Percentiles rank a stretch among this genome's conserved stretches.
Evolutionary conservation across 805 yeast genomes (phyloP).

Genomic region (Saccharomycopsis fermentans): DNA sequence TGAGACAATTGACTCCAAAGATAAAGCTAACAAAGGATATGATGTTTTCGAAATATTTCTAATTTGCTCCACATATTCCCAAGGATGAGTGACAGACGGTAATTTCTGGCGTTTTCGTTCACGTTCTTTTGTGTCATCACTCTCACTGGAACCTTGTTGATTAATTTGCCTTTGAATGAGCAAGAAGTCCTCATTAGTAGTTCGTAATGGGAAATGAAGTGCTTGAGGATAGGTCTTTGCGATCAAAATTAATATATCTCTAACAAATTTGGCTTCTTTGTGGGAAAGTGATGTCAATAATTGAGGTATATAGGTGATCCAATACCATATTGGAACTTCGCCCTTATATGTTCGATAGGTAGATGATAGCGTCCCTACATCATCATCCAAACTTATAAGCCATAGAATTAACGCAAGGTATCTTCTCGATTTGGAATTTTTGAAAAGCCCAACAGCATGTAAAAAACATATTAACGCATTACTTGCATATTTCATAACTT

Average conservation of each 20-base stretch:
- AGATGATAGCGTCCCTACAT: constrained; percentile 64
- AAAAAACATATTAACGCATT: constrained; percentile 92
- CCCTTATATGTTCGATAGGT: constrained; percentile 91
- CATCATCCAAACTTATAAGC: constrained; percentile 87
- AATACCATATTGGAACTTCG: constrained; percentile 98
- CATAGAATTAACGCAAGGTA: constrained; percentile 83
- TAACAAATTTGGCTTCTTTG: constrained; percentile 80
- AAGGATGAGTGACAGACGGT: constrained; percentile 54
- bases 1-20: constrained; percentile 90
- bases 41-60: constrained; percentile 95
- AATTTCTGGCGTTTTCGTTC: constrained; percentile 1
- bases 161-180: constrained; percentile 72
- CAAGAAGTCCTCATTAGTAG: constrained; percentile 89
- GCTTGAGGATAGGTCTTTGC: constrained; percentile 98
- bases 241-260: constrained; percentile 78
- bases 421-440: constrained; percentile 83
- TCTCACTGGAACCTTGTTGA: constrained; percentile 19
- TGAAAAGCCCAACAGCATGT: constrained; percentile 95
- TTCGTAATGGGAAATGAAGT: constrained; percentile 86
- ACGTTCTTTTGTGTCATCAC: not conserved
- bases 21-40: constrained; percentile 83
- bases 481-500: constrained; percentile 65
- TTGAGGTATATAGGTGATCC: constrained; percentile 97
- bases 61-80: constrained; percentile 88
- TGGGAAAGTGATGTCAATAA: constrained; percentile 81